Base-by-base conservation (phyloP, 2,329 filamentous ascomycete genomes). In the Aschersonia sp. region DNA sequence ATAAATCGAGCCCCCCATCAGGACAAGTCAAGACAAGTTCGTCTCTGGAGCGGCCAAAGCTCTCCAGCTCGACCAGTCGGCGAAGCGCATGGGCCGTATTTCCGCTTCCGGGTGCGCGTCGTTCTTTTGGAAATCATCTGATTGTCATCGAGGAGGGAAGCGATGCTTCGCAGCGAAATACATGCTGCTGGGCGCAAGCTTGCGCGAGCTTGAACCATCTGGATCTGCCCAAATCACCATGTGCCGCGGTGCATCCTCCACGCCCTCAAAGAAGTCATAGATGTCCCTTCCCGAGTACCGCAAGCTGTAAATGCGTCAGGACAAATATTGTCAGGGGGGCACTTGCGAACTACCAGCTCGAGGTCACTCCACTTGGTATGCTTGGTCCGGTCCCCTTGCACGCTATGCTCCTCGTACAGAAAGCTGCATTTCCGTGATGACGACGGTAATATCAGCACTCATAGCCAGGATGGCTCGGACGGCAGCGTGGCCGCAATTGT, bases 351-450 rank as follows among this genome's bases (percentile, higher is more conserved):
- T 4, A 72, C 65, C 12, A 55, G 58, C 52, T 72, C 69, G 43
- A 73, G 53, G 42, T 73, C 69, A 11, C 52, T 52, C 70, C 70
- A 73, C 30, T 64, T 55, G 0, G 70, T 73, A 50, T 73, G 70
- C 54, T 69, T 70, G 5, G 70, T 72, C 57, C 64, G 65, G 8
- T 58, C 61, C 1, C 69, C 69, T 57, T 71, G 69, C 2, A 54
- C 56, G 14, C 62, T 56, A 53, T 73, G 70, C 52, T 65, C 60
- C 40, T 68, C 64, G 32, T 60, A 60, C 32, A 73, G 47, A 51
- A 73, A 73, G 48, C 68, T 72, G 54, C 70, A 73, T 56, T 73
- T 37, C 70, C 0, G 68, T 71, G 39, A 73, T 68, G 46, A 73
- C 69, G 5, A 72, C 68, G 6, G 64, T 60, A 11, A 72, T 62